Evolutionary conservation across 2,329 filamentous ascomycete species (phyloP).

Genomic region (Ceratocystis harringtonii): DNA sequence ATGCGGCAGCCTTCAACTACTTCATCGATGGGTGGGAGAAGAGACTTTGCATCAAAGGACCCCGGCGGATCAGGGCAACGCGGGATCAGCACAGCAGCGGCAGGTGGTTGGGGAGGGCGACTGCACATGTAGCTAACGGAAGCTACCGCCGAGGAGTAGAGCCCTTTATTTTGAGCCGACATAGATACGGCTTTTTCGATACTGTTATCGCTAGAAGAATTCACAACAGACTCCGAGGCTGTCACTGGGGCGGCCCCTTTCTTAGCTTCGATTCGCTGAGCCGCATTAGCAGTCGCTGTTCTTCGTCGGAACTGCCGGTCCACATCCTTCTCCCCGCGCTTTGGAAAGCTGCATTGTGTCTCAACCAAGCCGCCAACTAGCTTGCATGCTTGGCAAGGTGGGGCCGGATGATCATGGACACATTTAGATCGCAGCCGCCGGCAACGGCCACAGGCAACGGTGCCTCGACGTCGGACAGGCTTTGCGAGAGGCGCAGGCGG

Average conservation of each 20-base stretch:
- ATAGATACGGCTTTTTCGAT: neutral
- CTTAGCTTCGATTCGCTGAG: neutral
- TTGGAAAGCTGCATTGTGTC: slow-evolving; percentile 19
- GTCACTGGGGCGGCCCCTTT: neutral
- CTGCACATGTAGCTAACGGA: neutral
- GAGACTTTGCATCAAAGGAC: neutral
- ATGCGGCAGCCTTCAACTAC: slow-evolving; percentile 22
- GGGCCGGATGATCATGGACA: slow-evolving; percentile 16
- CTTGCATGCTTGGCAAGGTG: slow-evolving; percentile 20
- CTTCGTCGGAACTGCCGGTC: slow-evolving; percentile 20
- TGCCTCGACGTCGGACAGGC: slow-evolving; percentile 18
- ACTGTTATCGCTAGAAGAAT: neutral
- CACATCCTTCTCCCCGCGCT: slow-evolving; percentile 19
- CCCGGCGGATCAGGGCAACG: neutral
- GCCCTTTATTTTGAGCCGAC: neutral
- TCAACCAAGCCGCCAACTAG: slow-evolving; percentile 15
- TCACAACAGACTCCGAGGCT: neutral
- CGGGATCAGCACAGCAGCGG: neutral
- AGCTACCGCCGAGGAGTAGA: neutral
- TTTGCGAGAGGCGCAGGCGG: neutral
- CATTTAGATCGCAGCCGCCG: slow-evolving; percentile 21
- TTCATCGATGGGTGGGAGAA: slow-evolving; percentile 21
- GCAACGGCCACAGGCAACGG: slow-evolving; percentile 21
- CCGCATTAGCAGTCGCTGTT: neutral
- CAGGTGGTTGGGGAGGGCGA: neutral